A percentile compares a stretch with the other conserved stretches of the same genome.
These are phyloP conservation scores for Lactarius sanguifluus DNA, from an alignment of 768 basidiomycete genomes.

Conservation along the genomic window DNA sequence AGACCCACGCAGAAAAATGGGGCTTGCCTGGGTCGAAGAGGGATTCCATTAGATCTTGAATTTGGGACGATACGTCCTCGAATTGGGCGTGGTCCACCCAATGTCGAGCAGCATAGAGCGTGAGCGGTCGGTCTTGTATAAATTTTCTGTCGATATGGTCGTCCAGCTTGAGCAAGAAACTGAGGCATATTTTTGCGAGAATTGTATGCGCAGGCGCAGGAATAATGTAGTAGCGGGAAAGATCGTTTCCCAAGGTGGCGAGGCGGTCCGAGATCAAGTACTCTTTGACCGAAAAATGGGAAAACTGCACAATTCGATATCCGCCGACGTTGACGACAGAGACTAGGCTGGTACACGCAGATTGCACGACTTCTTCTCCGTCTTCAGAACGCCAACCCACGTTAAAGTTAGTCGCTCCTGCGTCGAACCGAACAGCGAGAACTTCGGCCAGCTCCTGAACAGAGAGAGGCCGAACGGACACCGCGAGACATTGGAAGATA, in stretches of 20 bases:
- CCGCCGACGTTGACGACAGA: not conserved
- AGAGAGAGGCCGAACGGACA: slow-evolving; percentile 7
- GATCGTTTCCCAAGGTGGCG: not conserved
- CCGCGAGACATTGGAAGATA: slow-evolving; percentile 14
- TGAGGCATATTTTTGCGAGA: slow-evolving; percentile 8
- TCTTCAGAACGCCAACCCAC: slow-evolving; percentile 7
- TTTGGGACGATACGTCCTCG: not conserved
- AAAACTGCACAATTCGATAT: slow-evolving; percentile 12
- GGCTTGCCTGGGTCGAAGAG: slow-evolving; percentile 7
- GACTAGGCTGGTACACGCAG: slow-evolving; percentile 10
- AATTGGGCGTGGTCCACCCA: slow-evolving; percentile 16
- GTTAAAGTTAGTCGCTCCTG: not conserved
- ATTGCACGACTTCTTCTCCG: slow-evolving; percentile 11
- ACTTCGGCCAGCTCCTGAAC: slow-evolving; percentile 16
- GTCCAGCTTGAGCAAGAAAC: slow-evolving; percentile 13
- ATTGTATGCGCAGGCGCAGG: slow-evolving; percentile 7
- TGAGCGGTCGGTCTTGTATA: not conserved
- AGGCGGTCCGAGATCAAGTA: slow-evolving; percentile 21
- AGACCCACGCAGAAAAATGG: slow-evolving; percentile 17
- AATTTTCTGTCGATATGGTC: not conserved
- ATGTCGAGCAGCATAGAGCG: slow-evolving; percentile 5
- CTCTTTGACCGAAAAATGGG: slow-evolving; percentile 21
- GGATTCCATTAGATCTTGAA: slow-evolving; percentile 1
- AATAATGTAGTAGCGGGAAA: slow-evolving; percentile 18
- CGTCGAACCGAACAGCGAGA: slow-evolving; percentile 12